Evolutionary conservation across 2,329 filamentous ascomycete species (phyloP), one percentile per base, ranked within the genome.

Genomic region (Rugonectria rugulosa): DNA sequence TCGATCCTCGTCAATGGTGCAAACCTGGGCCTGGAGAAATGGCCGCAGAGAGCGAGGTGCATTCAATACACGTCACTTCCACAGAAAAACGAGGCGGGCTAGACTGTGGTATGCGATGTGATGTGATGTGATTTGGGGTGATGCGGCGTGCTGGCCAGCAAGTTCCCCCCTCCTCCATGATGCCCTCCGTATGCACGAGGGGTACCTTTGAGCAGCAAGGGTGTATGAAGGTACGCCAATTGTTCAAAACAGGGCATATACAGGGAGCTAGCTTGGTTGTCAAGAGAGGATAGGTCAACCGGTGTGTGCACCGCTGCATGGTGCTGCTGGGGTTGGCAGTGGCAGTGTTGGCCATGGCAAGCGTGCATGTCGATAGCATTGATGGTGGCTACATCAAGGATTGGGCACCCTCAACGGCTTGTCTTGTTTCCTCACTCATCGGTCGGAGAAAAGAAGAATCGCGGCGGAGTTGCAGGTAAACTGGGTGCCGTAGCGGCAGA

Each of bases 11-110:
- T 49, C 44, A 38, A 40, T 15, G 23, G n/a, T 40, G 40, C 26
- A 29, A 46, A 26, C 45, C 44, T 51, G 50, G 64, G 62, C 47
- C 57, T 55, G 27, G 38, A 37, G 34, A 59, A 40, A 38, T 31
- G 64, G 64, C 56, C 64, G 60, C 64, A 62, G 58, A 52, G 56
- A 38, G 64, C 63, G 62, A 61, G 47, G 57, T 53, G 59, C 38
- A 53, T 56, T 60, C n/a, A n/a, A n/a, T 60, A 57, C 64, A 66
- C 64, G 64, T 67, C 64, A 65, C 56, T 23, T 23, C 29, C 31
- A 29, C 47, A 43, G 49, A 53, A 48, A 48, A 43, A 48, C 40
- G 44, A 51, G 47, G 40, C 41, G 38, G 52, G 50, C 44, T n/a
- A 46, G 29, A 24, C 36, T 32, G 45, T 51, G 45, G 45, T 27